A percentile compares a stretch with the other conserved stretches of the same genome.
phyloP scores from a whole-genome alignment of 2,329 filamentous ascomycete species.

The Penicillium sp. region DNA sequence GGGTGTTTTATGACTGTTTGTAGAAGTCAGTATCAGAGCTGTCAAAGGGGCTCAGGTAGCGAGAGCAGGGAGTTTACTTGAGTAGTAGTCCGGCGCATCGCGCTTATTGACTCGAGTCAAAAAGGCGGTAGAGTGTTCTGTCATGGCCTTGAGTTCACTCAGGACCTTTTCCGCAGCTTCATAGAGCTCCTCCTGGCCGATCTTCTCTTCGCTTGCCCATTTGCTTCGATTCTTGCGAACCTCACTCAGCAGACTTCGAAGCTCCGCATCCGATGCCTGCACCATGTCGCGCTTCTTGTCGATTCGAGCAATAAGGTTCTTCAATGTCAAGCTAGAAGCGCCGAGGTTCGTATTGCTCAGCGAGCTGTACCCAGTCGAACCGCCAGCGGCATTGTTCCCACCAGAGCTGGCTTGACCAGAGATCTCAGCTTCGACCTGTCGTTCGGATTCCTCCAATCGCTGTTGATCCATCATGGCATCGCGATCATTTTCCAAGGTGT shows the following conservation, averaged over 20 bases:
- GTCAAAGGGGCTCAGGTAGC: neutral
- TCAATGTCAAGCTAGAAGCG: slow-evolving; percentile 90
- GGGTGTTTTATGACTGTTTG: slow-evolving; percentile 80
- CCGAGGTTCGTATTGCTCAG: slow-evolving; percentile 91
- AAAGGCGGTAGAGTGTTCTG: slow-evolving; percentile 95
- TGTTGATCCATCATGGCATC: slow-evolving; percentile 98
- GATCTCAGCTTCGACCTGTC: slow-evolving; percentile 93
- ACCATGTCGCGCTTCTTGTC: slow-evolving; percentile 89
- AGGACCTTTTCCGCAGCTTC: slow-evolving; percentile 95
- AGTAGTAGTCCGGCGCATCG: slow-evolving; percentile 93
- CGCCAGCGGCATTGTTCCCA: slow-evolving; percentile 49
- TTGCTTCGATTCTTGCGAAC: slow-evolving; percentile 97
- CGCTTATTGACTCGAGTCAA: slow-evolving; percentile 92
- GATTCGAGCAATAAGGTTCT: slow-evolving; percentile 93
- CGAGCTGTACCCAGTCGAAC: slow-evolving; percentile 71
- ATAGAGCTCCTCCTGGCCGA: slow-evolving; percentile 96
- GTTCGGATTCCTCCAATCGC: slow-evolving; percentile 91
- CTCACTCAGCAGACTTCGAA: slow-evolving; percentile 90
- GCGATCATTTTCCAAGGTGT: slow-evolving; percentile 89
- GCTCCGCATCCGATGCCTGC: slow-evolving; percentile 83
- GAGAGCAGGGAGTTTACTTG: slow-evolving; percentile 55
- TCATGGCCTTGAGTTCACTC: slow-evolving; percentile 93
- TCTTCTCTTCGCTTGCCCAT: slow-evolving; percentile 96
- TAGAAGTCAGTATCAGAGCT: slow-evolving; percentile 19
- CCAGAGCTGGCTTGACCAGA: slow-evolving; percentile 59